Evolutionary conservation across 2,329 filamentous ascomycete genomes (phyloP).

Genomic region (Aspergillus sojae): DNA sequence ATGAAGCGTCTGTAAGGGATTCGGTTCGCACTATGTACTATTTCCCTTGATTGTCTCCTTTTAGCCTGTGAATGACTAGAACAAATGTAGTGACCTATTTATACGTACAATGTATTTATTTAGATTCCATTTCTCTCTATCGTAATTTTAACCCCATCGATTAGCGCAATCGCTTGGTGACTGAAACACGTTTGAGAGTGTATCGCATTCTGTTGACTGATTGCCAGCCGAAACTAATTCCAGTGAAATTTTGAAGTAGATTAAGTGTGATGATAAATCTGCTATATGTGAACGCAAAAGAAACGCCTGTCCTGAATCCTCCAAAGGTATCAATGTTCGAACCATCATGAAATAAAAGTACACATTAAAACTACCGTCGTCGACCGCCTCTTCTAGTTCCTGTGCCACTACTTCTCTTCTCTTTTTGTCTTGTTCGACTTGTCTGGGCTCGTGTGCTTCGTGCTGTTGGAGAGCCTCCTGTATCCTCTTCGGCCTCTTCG

Average conservation of each 20-base stretch:
- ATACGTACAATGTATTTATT: conserved; percentile 33
- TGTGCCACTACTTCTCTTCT: conserved; percentile 38
- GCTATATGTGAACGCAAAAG: background rate
- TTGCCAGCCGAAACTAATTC: background rate
- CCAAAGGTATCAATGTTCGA: conserved; percentile 31
- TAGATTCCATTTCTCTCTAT: conserved; percentile 22
- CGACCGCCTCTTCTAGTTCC: conserved; percentile 41
- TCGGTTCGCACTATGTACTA: conserved; percentile 37
- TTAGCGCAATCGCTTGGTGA: background rate
- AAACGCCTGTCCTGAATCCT: conserved; percentile 20
- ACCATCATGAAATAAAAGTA: conserved; percentile 5
- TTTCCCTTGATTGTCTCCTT: conserved; percentile 35
- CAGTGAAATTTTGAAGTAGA: background rate
- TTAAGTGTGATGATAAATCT: background rate
- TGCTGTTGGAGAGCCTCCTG: conserved; percentile 38
- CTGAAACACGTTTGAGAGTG: background rate
- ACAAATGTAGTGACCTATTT: conserved; percentile 40
- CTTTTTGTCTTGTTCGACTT: conserved; percentile 39
- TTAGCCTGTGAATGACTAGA: conserved; percentile 41
- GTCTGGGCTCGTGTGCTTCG: conserved; percentile 41
- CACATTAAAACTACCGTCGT: conserved; percentile 30
- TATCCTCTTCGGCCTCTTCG: conserved; percentile 39
- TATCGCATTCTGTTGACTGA: background rate
- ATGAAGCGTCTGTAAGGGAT: conserved; percentile 64
- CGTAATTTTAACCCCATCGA: background rate